phyloP scores from a whole-genome alignment of 768 basidiomycete species.

The Boletus sp. region DNA sequence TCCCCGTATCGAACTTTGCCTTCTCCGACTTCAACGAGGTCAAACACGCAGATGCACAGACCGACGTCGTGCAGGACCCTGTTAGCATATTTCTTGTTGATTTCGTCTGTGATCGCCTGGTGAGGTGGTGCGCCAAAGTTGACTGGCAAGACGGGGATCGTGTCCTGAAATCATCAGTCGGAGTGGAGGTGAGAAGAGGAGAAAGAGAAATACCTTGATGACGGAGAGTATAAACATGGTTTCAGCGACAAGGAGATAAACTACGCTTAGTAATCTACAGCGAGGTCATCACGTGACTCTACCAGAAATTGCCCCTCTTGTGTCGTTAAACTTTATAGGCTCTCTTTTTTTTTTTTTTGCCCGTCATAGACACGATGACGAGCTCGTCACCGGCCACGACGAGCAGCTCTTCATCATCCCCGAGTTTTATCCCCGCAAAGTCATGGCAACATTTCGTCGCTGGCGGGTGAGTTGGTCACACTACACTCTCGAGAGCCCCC shows the following conservation, averaged over 20 bases:
- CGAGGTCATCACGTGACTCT: conserved; percentile 15
- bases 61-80: conserved; percentile 87
- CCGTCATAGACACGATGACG: conserved; percentile 14
- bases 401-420: conserved; percentile 32
- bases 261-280: too few species aligned
- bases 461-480: conserved; percentile 63
- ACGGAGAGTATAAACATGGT: conserved; percentile 47
- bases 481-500: neutral
- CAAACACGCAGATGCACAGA: conserved; percentile 86
- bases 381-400: conserved; percentile 1
- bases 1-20: conserved; percentile 95
- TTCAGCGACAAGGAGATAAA: neutral
- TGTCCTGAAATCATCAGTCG: conserved; percentile 57
- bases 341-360: neutral
- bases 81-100: conserved; percentile 97
- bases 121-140: conserved; percentile 77
- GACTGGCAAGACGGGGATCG: conserved; percentile 82
- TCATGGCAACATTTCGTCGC: conserved; percentile 85
- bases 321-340: too few species aligned
- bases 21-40: conserved; percentile 81
- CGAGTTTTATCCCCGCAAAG: conserved; percentile 56
- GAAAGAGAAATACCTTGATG: conserved; percentile 36
- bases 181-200: neutral
- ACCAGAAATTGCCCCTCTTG: neutral
- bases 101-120: conserved; percentile 75